A percentile compares a stretch with the other conserved stretches of the same genome.
These are phyloP conservation scores for Liquidambar formosana DNA, from an alignment of 164 flowering plant species.

Conservation along the genomic window DNA sequence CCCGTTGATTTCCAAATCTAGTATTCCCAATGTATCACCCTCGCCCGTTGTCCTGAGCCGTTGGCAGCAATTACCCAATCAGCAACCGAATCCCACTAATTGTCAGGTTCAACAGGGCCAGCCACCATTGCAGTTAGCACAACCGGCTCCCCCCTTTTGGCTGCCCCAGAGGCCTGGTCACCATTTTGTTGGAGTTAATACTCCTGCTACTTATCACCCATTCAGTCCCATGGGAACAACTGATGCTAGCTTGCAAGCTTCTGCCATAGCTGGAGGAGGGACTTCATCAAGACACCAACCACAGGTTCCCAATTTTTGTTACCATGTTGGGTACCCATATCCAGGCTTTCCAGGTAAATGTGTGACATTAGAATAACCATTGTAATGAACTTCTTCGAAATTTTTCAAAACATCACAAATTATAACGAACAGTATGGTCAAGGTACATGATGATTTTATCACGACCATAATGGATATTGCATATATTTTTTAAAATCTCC, in stretches of 20 bases:
- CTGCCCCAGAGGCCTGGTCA: conserved; percentile 25
- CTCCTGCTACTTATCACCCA: conserved; percentile 22
- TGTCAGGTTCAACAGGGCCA: conserved; percentile 12
- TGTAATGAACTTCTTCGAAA: not conserved
- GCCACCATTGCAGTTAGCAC: conserved; percentile 16
- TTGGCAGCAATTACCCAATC: too few relatives aligned
- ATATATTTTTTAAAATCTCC: not conserved
- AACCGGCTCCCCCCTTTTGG: conserved; percentile 23
- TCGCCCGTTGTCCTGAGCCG: conserved; percentile 11
- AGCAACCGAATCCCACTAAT: conserved; percentile 10
- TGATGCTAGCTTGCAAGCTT: conserved; percentile 25
- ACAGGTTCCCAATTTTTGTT: conserved; percentile 25
- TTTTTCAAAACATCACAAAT: too few relatives aligned
- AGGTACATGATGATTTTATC: not conserved
- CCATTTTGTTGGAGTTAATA: conserved; percentile 7
- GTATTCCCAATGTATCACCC: conserved; percentile 15
- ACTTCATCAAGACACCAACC: conserved; percentile 25
- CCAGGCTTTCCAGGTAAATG: conserved; percentile 37
- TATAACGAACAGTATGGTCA: too few relatives aligned
- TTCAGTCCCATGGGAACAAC: conserved; percentile 12
- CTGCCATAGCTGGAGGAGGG: conserved; percentile 20
- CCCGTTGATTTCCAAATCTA: conserved; percentile 11
- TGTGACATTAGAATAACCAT: not conserved
- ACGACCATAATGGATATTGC: not conserved
- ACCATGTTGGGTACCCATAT: conserved; percentile 30